Conservation (phyloP, 345 rosid species). For the Ceriops decandra region DNA sequence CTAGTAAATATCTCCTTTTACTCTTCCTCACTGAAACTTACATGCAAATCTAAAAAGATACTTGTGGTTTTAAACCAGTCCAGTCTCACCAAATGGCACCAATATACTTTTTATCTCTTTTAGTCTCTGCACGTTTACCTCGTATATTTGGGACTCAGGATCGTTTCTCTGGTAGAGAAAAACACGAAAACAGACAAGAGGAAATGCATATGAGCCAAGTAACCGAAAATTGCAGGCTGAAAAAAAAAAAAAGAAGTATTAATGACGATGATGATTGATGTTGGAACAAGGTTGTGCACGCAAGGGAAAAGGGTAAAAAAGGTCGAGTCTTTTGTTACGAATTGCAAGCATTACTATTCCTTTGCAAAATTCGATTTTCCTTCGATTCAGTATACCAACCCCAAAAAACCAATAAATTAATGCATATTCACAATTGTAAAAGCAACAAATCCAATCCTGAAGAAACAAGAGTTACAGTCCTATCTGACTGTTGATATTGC, state of each 20-base stretch:
- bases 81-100: slow-evolving; percentile 32
- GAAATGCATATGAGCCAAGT: slow-evolving; percentile 41
- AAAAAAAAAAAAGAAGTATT: slow-evolving; percentile 27
- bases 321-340: slow-evolving; percentile 22
- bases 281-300: slow-evolving; percentile 22
- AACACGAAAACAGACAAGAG: slow-evolving; percentile 13
- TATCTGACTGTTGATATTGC: slow-evolving; percentile 11
- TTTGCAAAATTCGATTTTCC: slow-evolving; percentile 30
- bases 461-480: slow-evolving; percentile 4
- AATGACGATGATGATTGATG: slow-evolving; percentile 21
- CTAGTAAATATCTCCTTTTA: slow-evolving; percentile 1
- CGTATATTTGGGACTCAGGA: slow-evolving; percentile 11
- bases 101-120: slow-evolving; percentile 20
- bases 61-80: slow-evolving; percentile 15
- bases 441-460: background rate
- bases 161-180: slow-evolving; percentile 14
- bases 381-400: slow-evolving; percentile 27
- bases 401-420: background rate
- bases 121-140: slow-evolving; percentile 20
- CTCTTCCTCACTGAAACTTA: slow-evolving; percentile 16
- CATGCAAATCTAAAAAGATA: slow-evolving; percentile 5
- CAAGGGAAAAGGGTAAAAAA: slow-evolving; percentile 22
- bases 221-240: slow-evolving; percentile 25
- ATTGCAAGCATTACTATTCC: slow-evolving; percentile 42
- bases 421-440: background rate